Conservation (phyloP, 257 asterid species). For the Solanum pennellii region DNA sequence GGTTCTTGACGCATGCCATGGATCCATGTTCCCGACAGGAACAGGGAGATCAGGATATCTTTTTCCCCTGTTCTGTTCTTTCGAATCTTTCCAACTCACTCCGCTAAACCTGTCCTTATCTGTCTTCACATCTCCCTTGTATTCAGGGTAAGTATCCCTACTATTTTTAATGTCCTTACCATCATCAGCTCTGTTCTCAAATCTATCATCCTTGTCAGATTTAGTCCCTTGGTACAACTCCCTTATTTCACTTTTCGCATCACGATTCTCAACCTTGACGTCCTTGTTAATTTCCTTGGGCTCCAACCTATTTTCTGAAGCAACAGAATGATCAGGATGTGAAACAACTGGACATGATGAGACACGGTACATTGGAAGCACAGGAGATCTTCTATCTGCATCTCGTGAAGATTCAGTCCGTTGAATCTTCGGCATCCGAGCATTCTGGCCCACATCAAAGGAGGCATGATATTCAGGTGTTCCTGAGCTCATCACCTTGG, state of each 20-base stretch:
- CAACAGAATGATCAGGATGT: constrained; percentile 40
- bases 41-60: constrained; percentile 41
- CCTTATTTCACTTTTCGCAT: constrained; percentile 47
- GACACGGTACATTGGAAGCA: constrained; percentile 55
- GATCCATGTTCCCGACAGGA: constrained; percentile 35
- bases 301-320: constrained; percentile 55
- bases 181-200: constrained; percentile 50
- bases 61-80: constrained; percentile 48
- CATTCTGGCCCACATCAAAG: constrained; percentile 57
- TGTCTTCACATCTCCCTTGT: constrained; percentile 40
- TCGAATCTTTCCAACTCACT: constrained; percentile 53
- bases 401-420: constrained; percentile 64
- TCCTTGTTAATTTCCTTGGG: constrained; percentile 53
- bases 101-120: constrained; percentile 60
- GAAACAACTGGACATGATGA: constrained; percentile 43
- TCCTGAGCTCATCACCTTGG: constrained; percentile 35
- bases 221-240: constrained; percentile 48
- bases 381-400: constrained; percentile 54
- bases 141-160: constrained; percentile 51
- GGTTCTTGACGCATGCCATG: constrained; percentile 47
- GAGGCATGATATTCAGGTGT: constrained; percentile 55
- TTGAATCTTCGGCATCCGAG: constrained; percentile 49
- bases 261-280: constrained; percentile 49
- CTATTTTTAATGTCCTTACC: constrained; percentile 52
- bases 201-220: constrained; percentile 38